Percentiles rank a stretch among this genome's conserved stretches.
Conservation (phyloP, 352 stramenopile species). For the Pythium insidiosum region DNA sequence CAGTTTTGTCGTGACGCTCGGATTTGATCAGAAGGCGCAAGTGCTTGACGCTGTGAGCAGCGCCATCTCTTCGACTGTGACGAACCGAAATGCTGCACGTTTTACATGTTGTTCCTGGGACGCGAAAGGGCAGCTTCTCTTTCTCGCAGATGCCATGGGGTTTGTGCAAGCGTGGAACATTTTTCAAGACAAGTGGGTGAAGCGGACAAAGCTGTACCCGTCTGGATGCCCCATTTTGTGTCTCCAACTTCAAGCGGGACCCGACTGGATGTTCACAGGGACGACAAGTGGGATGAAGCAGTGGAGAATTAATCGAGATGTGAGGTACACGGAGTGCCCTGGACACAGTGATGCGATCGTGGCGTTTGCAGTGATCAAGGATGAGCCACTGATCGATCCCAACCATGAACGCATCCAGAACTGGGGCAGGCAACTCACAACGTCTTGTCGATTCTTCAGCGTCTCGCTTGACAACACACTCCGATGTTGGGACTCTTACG, state of each 20-base stretch:
- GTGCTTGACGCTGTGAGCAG: slow-evolving; percentile 62
- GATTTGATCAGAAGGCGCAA: slow-evolving; percentile 67
- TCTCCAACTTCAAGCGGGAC: slow-evolving; percentile 5
- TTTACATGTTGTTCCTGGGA: slow-evolving; percentile 66
- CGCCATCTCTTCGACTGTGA: slow-evolving; percentile 42
- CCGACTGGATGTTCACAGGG: slow-evolving; percentile 39
- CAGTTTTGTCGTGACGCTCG: slow-evolving; percentile 67
- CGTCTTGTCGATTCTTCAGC: slow-evolving; percentile 43
- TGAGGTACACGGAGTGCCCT: slow-evolving; percentile 43
- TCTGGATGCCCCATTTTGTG: slow-evolving; percentile 10
- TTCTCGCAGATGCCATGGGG: slow-evolving; percentile 43
- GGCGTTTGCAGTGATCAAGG: slow-evolving; percentile 25
- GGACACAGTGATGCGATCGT: slow-evolving; percentile 47
- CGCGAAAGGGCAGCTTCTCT: slow-evolving; percentile 25
- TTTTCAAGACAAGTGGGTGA: slow-evolving; percentile 53
- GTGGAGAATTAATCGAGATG: slow-evolving; percentile 51
- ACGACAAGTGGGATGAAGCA: slow-evolving; percentile 39
- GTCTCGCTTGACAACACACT: slow-evolving; percentile 64
- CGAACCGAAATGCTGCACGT: slow-evolving; percentile 28
- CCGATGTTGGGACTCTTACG: slow-evolving; percentile 67
- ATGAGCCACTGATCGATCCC: slow-evolving; percentile 9
- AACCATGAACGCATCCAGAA: not conserved
- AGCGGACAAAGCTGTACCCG: slow-evolving; percentile 22
- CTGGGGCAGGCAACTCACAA: slow-evolving; percentile 2
- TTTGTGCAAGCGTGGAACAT: slow-evolving; percentile 60